Evolutionary conservation across 1,139 yeast species (phyloP).

Genomic region (Yamadazyma sp.): DNA sequence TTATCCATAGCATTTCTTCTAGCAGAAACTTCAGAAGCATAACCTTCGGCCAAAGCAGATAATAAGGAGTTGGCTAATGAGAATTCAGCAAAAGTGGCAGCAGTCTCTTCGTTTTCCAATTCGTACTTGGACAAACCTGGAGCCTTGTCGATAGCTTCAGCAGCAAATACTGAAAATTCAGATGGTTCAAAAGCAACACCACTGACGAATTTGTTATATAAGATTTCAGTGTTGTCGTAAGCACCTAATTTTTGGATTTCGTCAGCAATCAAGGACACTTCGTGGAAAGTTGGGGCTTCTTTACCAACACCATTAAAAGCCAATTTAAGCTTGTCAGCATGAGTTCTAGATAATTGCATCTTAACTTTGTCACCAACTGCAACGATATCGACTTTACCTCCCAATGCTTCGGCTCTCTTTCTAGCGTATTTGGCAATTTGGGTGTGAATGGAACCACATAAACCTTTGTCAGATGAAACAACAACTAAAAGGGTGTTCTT

Average conservation of each 20-base stretch:
- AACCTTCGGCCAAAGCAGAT: slow-evolving; percentile 96
- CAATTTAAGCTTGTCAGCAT: slow-evolving; percentile 65
- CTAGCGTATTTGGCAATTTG: slow-evolving; percentile 90
- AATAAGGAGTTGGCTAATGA: slow-evolving; percentile 86
- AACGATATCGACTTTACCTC: slow-evolving; percentile 76
- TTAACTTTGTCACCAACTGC: slow-evolving; percentile 94
- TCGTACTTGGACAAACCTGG: slow-evolving; percentile 86
- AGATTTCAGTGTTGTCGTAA: slow-evolving; percentile 77
- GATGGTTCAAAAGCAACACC: slow-evolving; percentile 92
- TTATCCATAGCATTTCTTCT: slow-evolving; percentile 99
- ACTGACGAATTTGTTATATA: slow-evolving; percentile 83
- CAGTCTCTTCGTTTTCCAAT: slow-evolving; percentile 70
- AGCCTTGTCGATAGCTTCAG: slow-evolving; percentile 75
- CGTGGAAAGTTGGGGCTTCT: slow-evolving; percentile 92
- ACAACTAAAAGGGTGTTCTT: slow-evolving; percentile 73
- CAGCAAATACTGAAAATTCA: slow-evolving; percentile 63
- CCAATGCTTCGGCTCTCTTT: slow-evolving; percentile 54
- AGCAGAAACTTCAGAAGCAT: slow-evolving; percentile 96
- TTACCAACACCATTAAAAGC: slow-evolving; percentile 91
- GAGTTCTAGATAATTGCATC: slow-evolving; percentile 83
- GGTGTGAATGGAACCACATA: slow-evolving; percentile 97
- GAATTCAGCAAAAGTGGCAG: slow-evolving; percentile 74
- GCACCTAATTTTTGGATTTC: slow-evolving; percentile 68
- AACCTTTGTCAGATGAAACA: slow-evolving; percentile 94
- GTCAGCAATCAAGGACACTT: slow-evolving; percentile 87